These are phyloP conservation scores for Chrysophaeum taylorii DNA, from an alignment of 352 stramenopile genomes.

Conservation along the genomic window DNA sequence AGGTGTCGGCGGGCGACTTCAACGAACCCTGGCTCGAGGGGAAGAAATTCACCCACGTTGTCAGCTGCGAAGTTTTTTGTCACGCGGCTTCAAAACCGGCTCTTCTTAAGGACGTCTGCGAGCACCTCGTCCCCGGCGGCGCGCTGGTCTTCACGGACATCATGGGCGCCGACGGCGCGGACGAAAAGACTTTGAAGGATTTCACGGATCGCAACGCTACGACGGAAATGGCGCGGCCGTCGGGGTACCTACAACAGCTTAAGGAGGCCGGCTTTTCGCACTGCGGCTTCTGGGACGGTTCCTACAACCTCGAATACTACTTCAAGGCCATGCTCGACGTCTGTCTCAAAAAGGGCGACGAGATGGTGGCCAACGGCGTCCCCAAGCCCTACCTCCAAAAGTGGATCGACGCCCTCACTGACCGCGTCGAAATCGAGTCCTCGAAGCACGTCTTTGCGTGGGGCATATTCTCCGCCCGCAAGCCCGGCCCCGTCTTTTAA, in stretches of 20 bases:
- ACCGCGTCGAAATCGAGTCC: constrained; percentile 29
- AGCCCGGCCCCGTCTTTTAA: constrained; percentile 4
- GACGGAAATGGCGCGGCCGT: constrained; percentile 27
- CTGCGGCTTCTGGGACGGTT: constrained; percentile 28
- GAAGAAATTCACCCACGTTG: constrained; percentile 29
- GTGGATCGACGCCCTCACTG: constrained; percentile 32
- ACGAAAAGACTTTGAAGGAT: constrained; percentile 28
- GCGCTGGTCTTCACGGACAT: constrained; percentile 16
- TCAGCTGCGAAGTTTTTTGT: constrained; percentile 32
- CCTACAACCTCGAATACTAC: constrained; percentile 28
- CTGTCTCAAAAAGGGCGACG: constrained; percentile 25
- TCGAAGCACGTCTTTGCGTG: constrained; percentile 30
- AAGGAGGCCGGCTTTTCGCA: constrained; percentile 23
- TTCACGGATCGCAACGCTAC: constrained; percentile 33
- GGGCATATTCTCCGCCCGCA: constrained; percentile 25
- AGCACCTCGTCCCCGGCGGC: not conserved
- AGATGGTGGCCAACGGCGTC: constrained; percentile 28
- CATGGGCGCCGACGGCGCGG: constrained; percentile 11
- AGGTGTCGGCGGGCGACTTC: constrained; percentile 27
- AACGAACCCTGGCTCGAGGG: constrained; percentile 24
- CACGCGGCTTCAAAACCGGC: not conserved
- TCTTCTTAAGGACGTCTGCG: not conserved
- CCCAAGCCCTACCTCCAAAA: constrained; percentile 28
- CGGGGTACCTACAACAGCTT: constrained; percentile 23
- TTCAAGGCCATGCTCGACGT: constrained; percentile 31